These are phyloP conservation scores for Aureobasidium pullulans DNA, from an alignment of 2,329 filamentous ascomycete species.

Conservation along the genomic window DNA sequence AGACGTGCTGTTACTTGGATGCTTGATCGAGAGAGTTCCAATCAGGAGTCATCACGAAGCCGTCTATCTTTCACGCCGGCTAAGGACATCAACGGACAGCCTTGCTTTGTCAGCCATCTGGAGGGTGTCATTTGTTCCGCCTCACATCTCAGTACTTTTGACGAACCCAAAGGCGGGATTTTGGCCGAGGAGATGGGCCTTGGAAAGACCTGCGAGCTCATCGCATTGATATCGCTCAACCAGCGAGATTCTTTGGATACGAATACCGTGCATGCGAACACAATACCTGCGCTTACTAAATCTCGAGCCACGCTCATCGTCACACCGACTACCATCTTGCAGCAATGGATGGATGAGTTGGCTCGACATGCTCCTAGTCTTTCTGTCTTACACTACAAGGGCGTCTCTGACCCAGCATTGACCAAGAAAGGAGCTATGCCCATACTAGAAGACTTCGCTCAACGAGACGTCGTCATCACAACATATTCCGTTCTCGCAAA, in stretches of 20 bases:
- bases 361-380: constrained; percentile 49
- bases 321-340: constrained; percentile 52
- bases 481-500: constrained; percentile 64
- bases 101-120: constrained; percentile 54
- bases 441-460: constrained; percentile 39
- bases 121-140: constrained; percentile 46
- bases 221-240: constrained; percentile 62
- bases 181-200: constrained; percentile 78
- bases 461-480: constrained; percentile 52
- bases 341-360: constrained; percentile 59
- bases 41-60: background rate
- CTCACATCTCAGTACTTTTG: constrained; percentile 34
- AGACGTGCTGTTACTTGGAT: constrained; percentile 64
- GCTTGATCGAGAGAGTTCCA: constrained; percentile 48
- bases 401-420: constrained; percentile 32
- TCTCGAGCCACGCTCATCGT: constrained; percentile 56
- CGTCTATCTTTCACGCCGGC: constrained; percentile 36
- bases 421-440: constrained; percentile 30
- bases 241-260: constrained; percentile 29
- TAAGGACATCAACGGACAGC: constrained; percentile 40
- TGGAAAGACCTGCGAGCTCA: constrained; percentile 71
- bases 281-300: constrained; percentile 19
- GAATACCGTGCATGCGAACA: background rate
- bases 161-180: constrained; percentile 52
- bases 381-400: constrained; percentile 50